Base-by-base conservation (phyloP, 495 filamentous ascomycete genomes). In the Penicillium turbatum region DNA sequence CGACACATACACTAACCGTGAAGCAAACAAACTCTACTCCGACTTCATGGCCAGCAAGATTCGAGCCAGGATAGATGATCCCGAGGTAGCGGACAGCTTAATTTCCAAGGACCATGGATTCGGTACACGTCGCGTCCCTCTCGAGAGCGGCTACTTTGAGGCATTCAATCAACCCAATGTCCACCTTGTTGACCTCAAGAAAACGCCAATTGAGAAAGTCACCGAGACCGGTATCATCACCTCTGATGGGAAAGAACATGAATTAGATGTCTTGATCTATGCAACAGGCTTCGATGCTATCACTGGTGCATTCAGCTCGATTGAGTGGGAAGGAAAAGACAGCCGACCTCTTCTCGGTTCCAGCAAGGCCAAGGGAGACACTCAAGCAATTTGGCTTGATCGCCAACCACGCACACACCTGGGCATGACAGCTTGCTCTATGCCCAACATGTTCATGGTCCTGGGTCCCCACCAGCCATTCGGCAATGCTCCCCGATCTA, bases 201-300 rank as follows among this genome's bases (percentile, higher is more conserved):
- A 58, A n/a, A 62, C 62, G 1, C 63, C 65, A 0, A 62, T 70
- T 17, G 55, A 64, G 8, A 34, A 36, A 8, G 54, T 69, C 5
- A 63, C 59, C 5, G 42, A 49, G 27, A 55, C 32, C 0, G 68
- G 69, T 0, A 73, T 79, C 30, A 58, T 63, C 19, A 73, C 65
- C 3, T 54, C 32, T 2, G 67, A 72, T 44, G 73, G 70, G 9
- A 51, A 53, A 1, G 37, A 67, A 3, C 66, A 64, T 30, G 66
- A 74, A 4, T 62, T 77, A 12, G 77, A 80, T 34, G 68, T 72
- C 9, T 56, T 79, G 16, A 66, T 72, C 12, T 66, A 59, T 35
- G 68, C 70, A 3, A 67, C 62, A 21, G 70, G 70, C 0, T 73
- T 70, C 31, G 67, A 73, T 52, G 57, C 66, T 12, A 60, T 65